Evolutionary conservation across 352 stramenopile species (phyloP), one percentile per base, ranked within the genome.

Genomic region (Pythium aristosporum): DNA sequence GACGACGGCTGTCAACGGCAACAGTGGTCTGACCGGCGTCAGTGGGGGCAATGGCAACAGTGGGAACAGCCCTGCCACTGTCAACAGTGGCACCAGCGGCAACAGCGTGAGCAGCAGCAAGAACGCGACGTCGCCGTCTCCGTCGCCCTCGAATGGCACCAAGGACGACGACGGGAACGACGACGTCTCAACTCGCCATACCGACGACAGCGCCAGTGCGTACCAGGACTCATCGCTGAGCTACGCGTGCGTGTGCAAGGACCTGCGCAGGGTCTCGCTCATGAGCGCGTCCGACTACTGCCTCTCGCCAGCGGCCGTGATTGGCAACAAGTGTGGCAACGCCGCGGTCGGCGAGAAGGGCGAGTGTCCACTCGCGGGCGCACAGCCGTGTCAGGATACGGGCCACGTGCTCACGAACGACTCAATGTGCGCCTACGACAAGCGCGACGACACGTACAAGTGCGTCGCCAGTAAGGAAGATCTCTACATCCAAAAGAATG

Each of bases 241-340:
- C 51, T 37, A 66, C 21, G 64, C 64, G 50, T 71, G 64, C 46
- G 51, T 63, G 42, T 71, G 64, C 57, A 62, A 54, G 15, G 43
- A 59, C 25, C 42, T 71, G 36, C 64, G 64, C 37, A 61, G 55
- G 28, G 83, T 88, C 18, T 92, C 83, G 54, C 75, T 92, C 25
- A 87, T 90, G 81, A 83, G 83, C 10, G 77, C 77, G 1, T 79
- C 83, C 0, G 78, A 92, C 63, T 92, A 92, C 48, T 92, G 83
- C 28, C 64, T 92, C 7, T 48, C 67, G 20, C 73, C 79, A 0
- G 68, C 64, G 6, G 80, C 76, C 1, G 32, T 64, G 9, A 71
- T 86, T 21, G 76, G 63, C 46, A 75, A 84, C 68, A 92, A 92
- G 60, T 92, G 83, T 43, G 83, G 83, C 16, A 92, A 90, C 49